phyloP scores from a whole-genome alignment of 225 moss, liverwort and hornwort species.

The Rhytidiadelphus loreus region DNA sequence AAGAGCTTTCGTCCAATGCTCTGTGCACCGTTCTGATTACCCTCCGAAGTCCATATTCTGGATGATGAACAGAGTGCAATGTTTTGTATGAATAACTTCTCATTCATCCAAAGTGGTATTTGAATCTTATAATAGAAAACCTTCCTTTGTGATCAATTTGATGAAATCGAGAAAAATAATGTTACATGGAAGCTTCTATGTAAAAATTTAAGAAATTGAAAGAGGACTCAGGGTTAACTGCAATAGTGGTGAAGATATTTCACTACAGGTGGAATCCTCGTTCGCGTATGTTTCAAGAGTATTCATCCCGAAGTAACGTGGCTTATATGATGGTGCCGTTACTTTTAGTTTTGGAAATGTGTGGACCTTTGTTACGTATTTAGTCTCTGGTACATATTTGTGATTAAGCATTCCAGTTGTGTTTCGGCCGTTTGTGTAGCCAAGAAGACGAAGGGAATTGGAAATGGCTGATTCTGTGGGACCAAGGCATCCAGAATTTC shows the following conservation, averaged over 20 bases:
- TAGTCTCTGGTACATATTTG: neutral
- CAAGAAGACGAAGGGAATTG: conserved; percentile 83
- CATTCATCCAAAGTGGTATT: neutral
- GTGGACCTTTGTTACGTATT: neutral
- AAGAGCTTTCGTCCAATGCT: neutral
- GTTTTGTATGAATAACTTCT: neutral
- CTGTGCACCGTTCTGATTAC: neutral
- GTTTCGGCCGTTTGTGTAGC: conserved; percentile 29
- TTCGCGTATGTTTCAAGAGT: neutral
- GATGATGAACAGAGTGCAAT: neutral
- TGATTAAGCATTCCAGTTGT: neutral
- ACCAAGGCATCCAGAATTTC: conserved; percentile 95
- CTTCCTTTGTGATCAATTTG: too few species aligned
- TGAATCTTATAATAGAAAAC: neutral
- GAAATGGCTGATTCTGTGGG: conserved; percentile 82
- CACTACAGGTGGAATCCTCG: neutral
- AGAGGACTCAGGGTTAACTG: neutral
- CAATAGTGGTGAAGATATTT: neutral
- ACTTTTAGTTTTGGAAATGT: neutral
- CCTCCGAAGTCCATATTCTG: neutral
- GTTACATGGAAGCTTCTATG: neutral
- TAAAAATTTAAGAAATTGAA: neutral
- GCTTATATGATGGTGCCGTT: neutral
- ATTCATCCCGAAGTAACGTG: neutral
- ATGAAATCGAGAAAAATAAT: neutral